A percentile compares a stretch with the other conserved stretches of the same genome.
phyloP scores from a whole-genome alignment of 306 rosid genomes.

The Citrullus colocynthis region DNA sequence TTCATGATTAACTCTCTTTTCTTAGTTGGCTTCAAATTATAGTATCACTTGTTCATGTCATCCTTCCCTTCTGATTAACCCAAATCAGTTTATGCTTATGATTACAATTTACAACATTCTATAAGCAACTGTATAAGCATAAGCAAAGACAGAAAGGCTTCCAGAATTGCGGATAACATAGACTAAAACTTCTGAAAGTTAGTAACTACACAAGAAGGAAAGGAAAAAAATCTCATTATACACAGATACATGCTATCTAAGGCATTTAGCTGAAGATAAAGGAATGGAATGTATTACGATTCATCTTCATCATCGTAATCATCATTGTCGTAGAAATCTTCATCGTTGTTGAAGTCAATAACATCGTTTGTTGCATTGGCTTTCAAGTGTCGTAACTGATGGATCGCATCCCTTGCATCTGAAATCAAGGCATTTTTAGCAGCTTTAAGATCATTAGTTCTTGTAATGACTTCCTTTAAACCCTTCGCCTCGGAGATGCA shows the following conservation, averaged over 20 bases:
- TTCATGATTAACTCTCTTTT: neutral
- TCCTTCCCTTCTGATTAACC: neutral
- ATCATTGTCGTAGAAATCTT: constrained; percentile 10
- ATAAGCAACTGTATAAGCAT: neutral
- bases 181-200: neutral
- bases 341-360: constrained; percentile 23
- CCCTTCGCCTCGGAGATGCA: constrained; percentile 4
- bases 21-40: neutral
- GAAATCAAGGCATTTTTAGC: constrained; percentile 61
- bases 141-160: neutral
- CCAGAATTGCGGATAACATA: neutral
- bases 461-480: constrained; percentile 19
- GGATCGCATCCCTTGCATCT: constrained; percentile 66
- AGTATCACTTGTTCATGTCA: neutral
- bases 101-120: neutral
- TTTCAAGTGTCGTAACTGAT: constrained; percentile 30
- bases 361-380: constrained; percentile 11
- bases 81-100: neutral
- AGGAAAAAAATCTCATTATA: neutral
- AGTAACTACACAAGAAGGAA: neutral
- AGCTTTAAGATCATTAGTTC: constrained; percentile 31
- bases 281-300: constrained; percentile 12
- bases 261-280: neutral
- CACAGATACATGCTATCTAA: neutral
- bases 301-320: constrained; percentile 26